Percentiles rank a stretch among this genome's conserved stretches.
These are phyloP conservation scores for Xylaria multiplex DNA, from an alignment of 2,329 filamentous ascomycete species.

Conservation along the genomic window DNA sequence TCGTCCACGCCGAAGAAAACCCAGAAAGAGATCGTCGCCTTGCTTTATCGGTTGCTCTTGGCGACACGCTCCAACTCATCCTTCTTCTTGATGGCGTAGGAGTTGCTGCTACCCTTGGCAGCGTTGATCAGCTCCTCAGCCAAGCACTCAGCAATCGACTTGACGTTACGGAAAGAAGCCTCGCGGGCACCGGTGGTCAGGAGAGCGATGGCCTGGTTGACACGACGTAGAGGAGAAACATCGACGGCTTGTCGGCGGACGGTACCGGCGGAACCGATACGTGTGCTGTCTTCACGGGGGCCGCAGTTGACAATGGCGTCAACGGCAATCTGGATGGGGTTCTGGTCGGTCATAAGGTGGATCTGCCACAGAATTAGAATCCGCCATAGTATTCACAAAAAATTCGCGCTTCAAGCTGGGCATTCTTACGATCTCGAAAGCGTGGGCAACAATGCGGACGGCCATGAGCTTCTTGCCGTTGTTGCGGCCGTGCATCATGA, in stretches of 20 bases:
- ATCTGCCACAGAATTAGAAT: slow-evolving; percentile 68
- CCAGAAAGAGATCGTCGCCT: slow-evolving; percentile 48
- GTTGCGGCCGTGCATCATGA: slow-evolving; percentile 99
- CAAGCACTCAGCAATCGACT: slow-evolving; percentile 99
- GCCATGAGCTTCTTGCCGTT: slow-evolving; percentile 99
- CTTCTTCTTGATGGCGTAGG: slow-evolving; percentile 99
- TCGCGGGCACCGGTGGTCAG: slow-evolving; percentile 99
- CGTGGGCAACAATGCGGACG: slow-evolving; percentile 97
- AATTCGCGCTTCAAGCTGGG: slow-evolving; percentile 21
- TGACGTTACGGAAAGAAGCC: slow-evolving; percentile 99
- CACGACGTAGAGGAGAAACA: slow-evolving; percentile 98
- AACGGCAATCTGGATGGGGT: slow-evolving; percentile 99
- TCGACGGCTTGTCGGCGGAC: slow-evolving; percentile 99
- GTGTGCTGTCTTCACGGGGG: slow-evolving; percentile 99
- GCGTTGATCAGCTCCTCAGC: slow-evolving; percentile 99
- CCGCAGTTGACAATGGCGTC: slow-evolving; percentile 99
- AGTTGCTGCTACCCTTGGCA: slow-evolving; percentile 99
- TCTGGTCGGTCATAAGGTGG: slow-evolving; percentile 99
- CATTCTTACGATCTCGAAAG: slow-evolving; percentile 96
- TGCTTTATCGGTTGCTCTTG: slow-evolving; percentile 99
- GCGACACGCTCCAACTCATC: slow-evolving; percentile 99
- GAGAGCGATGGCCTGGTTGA: slow-evolving; percentile 99
- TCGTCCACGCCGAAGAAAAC: slow-evolving; percentile 55
- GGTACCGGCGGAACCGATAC: slow-evolving; percentile 99
- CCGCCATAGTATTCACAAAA: slow-evolving; percentile 11